Conservation (phyloP, 495 filamentous ascomycete species). For the Wilcoxina mikolae region DNA sequence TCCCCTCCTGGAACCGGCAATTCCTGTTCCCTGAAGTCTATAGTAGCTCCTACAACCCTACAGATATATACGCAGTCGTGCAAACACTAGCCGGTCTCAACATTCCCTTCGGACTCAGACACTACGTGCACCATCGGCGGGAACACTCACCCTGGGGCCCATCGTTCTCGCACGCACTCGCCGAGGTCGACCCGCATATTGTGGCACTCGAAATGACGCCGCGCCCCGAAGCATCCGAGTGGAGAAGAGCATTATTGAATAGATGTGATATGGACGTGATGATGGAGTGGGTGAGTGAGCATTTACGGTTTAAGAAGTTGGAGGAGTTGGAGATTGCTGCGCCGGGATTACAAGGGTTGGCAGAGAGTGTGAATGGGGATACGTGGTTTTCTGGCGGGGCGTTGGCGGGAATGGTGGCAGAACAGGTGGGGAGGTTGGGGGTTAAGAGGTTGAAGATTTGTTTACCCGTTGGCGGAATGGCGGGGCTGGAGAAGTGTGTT, state of each 20-base stretch:
- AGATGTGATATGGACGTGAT: not conserved
- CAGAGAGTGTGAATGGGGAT: not conserved
- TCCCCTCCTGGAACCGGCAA: not conserved
- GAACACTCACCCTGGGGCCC: not conserved
- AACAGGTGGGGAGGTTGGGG: not conserved
- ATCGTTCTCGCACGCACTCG: not conserved
- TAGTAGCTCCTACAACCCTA: not conserved
- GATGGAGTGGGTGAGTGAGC: not conserved
- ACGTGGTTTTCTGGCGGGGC: not conserved
- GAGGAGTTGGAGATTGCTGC: not conserved
- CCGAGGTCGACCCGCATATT: not conserved
- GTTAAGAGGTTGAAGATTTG: not conserved
- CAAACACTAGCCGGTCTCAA: not conserved
- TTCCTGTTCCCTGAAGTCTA: not conserved
- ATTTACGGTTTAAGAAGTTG: not conserved
- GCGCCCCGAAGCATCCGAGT: not conserved
- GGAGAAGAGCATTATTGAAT: not conserved
- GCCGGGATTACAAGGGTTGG: not conserved
- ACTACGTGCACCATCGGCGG: not conserved
- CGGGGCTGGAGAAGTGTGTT: not conserved
- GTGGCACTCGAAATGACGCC: not conserved
- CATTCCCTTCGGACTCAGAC: not conserved
- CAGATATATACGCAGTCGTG: not conserved
- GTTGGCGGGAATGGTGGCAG: not conserved
- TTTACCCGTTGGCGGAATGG: not conserved